Evolutionary conservation across 2,329 filamentous ascomycete genomes (phyloP), one percentile per base, ranked within the genome.

Genomic region (Onygenales sp.): DNA sequence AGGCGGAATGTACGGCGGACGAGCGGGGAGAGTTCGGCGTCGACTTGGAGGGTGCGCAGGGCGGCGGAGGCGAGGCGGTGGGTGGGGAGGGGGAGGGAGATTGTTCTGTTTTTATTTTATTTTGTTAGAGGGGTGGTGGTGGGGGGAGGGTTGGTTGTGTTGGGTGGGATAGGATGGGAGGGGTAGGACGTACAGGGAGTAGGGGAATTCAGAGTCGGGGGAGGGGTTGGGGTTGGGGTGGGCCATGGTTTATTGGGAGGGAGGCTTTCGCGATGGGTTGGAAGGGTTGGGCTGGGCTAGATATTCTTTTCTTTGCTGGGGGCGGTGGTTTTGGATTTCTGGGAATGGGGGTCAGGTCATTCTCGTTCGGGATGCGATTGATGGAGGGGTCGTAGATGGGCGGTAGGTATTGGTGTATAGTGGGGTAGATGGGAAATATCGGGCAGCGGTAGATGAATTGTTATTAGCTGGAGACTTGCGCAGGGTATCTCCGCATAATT

Each of bases 21-120:
- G 9, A 93, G 80, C 11, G 87, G 82, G 1, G 92, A 97, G 49
- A 97, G 80, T 68, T 98, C 93, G 57, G 84, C 80, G 71, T 98
- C 93, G 61, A 97, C 91, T 54, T 84, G 77, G 43, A 97, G 79
- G 40, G 89, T 82, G 61, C 81, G 80, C 37, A 88, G 78, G 43
- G 92, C 90, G 47, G 86, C 83, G 46, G 77, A 78, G 51, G 92
- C 90, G 46, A 96, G 83, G 57, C 88, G 85, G 37, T 83, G 69
- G 42, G 84, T 87, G 17, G 91, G 91, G 66, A 97, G 86, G 44
- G 93, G 92, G 55, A 93, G 78, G 62, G 84, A 77, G 57, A 95
- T 80, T 55, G 79, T 82, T 65, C 54, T 56, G 40, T 34, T 40
- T 10, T 40, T 10, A 10, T 6, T 45, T 63, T 17, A 17, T 17